Evolutionary conservation across 805 yeast species (phyloP).

Genomic region (Metschnikowia reukaufii): DNA sequence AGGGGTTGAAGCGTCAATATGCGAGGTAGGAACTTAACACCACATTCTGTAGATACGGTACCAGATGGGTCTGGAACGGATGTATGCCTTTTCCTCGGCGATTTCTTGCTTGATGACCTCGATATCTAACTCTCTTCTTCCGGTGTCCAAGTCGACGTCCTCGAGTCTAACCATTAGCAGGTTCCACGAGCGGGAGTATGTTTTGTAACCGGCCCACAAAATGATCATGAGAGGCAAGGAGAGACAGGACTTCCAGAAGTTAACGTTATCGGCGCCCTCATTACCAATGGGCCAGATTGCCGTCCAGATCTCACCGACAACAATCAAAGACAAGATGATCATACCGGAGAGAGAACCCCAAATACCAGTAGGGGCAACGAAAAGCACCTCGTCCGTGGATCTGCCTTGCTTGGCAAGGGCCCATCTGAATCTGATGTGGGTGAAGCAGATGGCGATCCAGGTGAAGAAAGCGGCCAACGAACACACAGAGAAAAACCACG

Average conservation of each 20-base stretch:
- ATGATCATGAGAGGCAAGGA: slow-evolving; percentile 41
- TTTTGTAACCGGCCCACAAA: slow-evolving; percentile 46
- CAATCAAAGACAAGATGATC: slow-evolving; percentile 32
- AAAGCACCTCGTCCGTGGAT: slow-evolving; percentile 35
- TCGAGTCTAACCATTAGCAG: slow-evolving; percentile 39
- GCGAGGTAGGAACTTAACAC: slow-evolving; percentile 26
- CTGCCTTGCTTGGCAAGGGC: slow-evolving; percentile 37
- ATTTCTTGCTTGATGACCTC: slow-evolving; percentile 38
- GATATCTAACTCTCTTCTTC: slow-evolving; percentile 45
- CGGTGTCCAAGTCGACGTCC: slow-evolving; percentile 62
- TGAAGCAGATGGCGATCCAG: slow-evolving; percentile 41
- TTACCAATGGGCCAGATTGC: slow-evolving; percentile 39
- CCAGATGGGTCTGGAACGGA: slow-evolving; percentile 27
- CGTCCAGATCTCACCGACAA: slow-evolving; percentile 40
- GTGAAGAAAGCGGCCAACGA: slow-evolving; percentile 43
- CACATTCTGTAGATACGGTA: slow-evolving; percentile 29
- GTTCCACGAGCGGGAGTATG: slow-evolving; percentile 30
- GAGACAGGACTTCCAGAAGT: slow-evolving; percentile 53
- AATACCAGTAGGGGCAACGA: slow-evolving; percentile 35
- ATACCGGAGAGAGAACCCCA: slow-evolving; percentile 38
- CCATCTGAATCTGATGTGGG: slow-evolving; percentile 43
- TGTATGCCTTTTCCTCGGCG: slow-evolving; percentile 32
- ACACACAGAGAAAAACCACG: slow-evolving; percentile 43
- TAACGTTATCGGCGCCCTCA: slow-evolving; percentile 22
- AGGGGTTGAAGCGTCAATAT: too few species aligned